phyloP scores from a whole-genome alignment of 805 yeast species.

The Teunomyces panamensis region DNA sequence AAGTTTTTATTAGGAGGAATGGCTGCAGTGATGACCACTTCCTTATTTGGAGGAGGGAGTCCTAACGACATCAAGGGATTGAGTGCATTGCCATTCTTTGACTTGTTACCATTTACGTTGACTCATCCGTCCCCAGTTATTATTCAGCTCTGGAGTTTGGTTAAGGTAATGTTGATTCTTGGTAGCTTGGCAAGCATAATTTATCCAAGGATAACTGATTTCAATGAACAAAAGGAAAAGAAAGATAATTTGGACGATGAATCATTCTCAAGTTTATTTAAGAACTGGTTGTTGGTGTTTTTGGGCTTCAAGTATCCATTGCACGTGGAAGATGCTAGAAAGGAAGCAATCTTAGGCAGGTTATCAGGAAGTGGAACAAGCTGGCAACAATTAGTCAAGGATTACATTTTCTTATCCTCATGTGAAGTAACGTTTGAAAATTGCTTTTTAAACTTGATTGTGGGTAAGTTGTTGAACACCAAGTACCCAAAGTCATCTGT shows the following conservation, averaged over 20 bases:
- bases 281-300: slow-evolving; percentile 23
- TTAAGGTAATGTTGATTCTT: slow-evolving; percentile 11
- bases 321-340: slow-evolving; percentile 13
- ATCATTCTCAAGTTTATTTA: slow-evolving; percentile 5
- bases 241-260: not conserved
- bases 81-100: slow-evolving; percentile 42
- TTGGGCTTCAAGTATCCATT: slow-evolving; percentile 30
- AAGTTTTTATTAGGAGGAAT: slow-evolving; percentile 61
- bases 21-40: slow-evolving; percentile 62
- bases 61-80: slow-evolving; percentile 43
- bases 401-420: slow-evolving; percentile 26
- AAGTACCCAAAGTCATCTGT: slow-evolving; percentile 18
- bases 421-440: slow-evolving; percentile 34
- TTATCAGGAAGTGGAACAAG: slow-evolving; percentile 13
- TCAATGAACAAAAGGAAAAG: not conserved
- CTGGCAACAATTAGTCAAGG: slow-evolving; percentile 16
- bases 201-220: slow-evolving; percentile 6
- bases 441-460: slow-evolving; percentile 26
- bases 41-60: slow-evolving; percentile 50
- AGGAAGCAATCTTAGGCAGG: slow-evolving; percentile 12
- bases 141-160: slow-evolving; percentile 9
- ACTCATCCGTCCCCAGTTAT: slow-evolving; percentile 11
- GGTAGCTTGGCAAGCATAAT: slow-evolving; percentile 10
- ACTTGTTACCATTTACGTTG: slow-evolving; percentile 12
- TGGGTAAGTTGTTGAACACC: slow-evolving; percentile 24